These are phyloP conservation scores for Candida tibetensis DNA, from an alignment of 805 yeast genomes.

Conservation along the genomic window DNA sequence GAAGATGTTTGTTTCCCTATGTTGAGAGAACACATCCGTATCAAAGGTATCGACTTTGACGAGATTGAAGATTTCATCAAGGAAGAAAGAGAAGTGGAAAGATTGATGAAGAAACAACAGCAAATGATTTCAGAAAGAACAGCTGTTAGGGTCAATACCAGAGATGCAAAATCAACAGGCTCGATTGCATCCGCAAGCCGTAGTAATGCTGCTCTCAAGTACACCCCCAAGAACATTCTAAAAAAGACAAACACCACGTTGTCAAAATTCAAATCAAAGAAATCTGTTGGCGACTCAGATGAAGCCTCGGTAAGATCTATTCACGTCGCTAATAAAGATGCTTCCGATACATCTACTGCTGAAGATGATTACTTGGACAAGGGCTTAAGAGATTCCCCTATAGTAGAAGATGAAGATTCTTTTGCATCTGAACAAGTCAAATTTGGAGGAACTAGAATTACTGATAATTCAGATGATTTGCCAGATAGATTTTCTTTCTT, in stretches of 20 bases:
- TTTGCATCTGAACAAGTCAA: constrained; percentile 33
- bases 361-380: constrained; percentile 16
- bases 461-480: constrained; percentile 24
- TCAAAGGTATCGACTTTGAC: constrained; percentile 84
- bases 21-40: constrained; percentile 57
- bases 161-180: constrained; percentile 18
- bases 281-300: constrained; percentile 1
- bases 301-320: constrained; percentile 3
- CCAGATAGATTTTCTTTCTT: constrained; percentile 52
- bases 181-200: constrained; percentile 37
- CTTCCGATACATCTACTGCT: constrained; percentile 21
- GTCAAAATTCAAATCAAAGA: background rate
- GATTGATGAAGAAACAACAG: constrained; percentile 19
- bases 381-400: background rate
- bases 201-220: constrained; percentile 56
- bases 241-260: constrained; percentile 7
- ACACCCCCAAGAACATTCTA: constrained; percentile 51
- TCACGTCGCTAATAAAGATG: constrained; percentile 4
- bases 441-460: constrained; percentile 38
- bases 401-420: constrained; percentile 15
- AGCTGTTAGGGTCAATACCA: constrained; percentile 5
- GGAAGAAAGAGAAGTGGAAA: constrained; percentile 52
- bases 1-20: constrained; percentile 98
- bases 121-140: constrained; percentile 3
- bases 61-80: constrained; percentile 81